phyloP scores from a whole-genome alignment of 148 eudicot species.

The Amaranthus hypochondriacus region DNA sequence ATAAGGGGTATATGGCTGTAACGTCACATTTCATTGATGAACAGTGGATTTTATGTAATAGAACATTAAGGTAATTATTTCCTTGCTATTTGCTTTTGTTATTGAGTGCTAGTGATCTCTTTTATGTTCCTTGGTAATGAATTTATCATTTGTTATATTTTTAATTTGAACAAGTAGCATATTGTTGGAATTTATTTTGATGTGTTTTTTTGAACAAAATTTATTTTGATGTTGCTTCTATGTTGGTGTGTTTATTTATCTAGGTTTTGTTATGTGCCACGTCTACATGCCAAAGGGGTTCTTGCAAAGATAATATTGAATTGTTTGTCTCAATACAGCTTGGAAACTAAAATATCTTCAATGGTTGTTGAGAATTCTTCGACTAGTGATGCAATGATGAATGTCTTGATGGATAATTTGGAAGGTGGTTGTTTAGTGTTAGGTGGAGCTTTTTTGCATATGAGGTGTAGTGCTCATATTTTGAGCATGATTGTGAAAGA shows the following conservation, averaged over 20 bases:
- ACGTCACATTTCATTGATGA: neutral
- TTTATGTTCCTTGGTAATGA: neutral
- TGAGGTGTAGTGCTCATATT: conserved; percentile 13
- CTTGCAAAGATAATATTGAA: conserved; percentile 4
- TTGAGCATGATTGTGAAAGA: conserved; percentile 1
- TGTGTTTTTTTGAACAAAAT: too few relatives aligned
- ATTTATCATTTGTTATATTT: neutral
- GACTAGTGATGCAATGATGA: conserved; percentile 14
- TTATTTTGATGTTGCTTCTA: neutral
- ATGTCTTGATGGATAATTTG: neutral
- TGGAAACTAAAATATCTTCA: conserved; percentile 3
- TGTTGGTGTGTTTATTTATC: neutral
- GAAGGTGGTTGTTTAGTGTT: neutral
- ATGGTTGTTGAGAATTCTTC: conserved; percentile 10
- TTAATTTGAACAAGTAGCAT: too few relatives aligned
- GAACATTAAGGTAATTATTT: neutral
- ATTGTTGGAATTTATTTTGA: too few relatives aligned
- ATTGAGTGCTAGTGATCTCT: neutral
- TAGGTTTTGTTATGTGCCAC: conserved; percentile 11
- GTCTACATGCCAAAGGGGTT: conserved; percentile 12
- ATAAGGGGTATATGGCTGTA: neutral
- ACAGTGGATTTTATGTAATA: neutral
- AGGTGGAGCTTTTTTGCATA: neutral
- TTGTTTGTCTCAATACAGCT: neutral
- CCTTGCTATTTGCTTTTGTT: neutral